phyloP scores from a whole-genome alignment of 306 rosid species.

The Clitoria ternatea region DNA sequence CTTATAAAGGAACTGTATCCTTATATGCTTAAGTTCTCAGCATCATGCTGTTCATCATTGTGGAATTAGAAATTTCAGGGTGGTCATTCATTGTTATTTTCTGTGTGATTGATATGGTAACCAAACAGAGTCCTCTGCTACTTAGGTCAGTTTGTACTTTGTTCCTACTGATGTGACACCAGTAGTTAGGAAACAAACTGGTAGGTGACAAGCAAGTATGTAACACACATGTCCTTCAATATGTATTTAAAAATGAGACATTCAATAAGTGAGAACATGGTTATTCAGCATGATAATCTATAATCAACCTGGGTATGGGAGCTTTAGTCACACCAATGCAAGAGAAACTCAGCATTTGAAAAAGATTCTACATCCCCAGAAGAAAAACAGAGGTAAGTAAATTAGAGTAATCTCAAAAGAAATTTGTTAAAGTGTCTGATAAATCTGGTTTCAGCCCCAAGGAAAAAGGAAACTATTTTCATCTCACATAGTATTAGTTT shows the following conservation, averaged over 20 bases:
- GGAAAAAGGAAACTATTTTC: not conserved
- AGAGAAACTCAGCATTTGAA: conserved; percentile 27
- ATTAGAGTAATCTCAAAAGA: not conserved
- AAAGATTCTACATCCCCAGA: conserved; percentile 15
- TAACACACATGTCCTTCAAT: not conserved
- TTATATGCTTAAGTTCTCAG: not conserved
- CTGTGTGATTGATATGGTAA: conserved; percentile 23
- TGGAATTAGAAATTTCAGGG: conserved; percentile 3
- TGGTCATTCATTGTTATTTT: conserved; percentile 18
- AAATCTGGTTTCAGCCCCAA: not conserved
- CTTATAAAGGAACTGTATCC: not conserved
- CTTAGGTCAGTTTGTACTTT: conserved; percentile 7
- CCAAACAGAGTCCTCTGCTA: conserved; percentile 36
- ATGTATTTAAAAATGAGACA: not conserved
- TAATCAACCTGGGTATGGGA: conserved; percentile 5
- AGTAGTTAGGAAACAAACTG: not conserved
- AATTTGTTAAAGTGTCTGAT: not conserved
- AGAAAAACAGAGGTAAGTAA: not conserved
- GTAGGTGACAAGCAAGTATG: not conserved
- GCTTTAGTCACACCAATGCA: not conserved
- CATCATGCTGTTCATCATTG: not conserved
- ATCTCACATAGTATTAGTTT: not conserved
- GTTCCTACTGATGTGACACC: conserved; percentile 12
- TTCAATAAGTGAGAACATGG: not conserved
- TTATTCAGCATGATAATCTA: not conserved